These are phyloP conservation scores for Datisca glomerata DNA, from an alignment of 306 rosid species.

Conservation along the genomic window DNA sequence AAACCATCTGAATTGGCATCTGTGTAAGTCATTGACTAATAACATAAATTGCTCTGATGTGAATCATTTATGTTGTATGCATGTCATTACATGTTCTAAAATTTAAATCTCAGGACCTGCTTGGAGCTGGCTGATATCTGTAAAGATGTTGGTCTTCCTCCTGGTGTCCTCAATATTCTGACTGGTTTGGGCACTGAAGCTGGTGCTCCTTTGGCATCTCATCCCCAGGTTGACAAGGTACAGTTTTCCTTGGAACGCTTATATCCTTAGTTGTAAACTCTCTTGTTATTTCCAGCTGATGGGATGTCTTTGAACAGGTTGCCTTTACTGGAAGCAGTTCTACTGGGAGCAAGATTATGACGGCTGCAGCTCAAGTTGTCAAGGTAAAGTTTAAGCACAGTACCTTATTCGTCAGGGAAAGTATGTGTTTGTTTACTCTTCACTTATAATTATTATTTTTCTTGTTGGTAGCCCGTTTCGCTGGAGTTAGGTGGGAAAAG, in stretches of 20 bases:
- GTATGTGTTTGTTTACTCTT: neutral
- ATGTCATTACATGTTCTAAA: conserved; percentile 4
- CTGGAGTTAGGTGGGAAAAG: conserved; percentile 97
- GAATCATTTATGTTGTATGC: conserved; percentile 4
- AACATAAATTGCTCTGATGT: conserved; percentile 11
- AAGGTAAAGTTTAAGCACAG: conserved; percentile 39
- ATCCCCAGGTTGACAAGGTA: conserved; percentile 94
- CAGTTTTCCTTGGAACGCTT: neutral
- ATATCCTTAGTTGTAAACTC: neutral
- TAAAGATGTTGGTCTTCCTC: conserved; percentile 76
- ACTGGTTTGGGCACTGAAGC: conserved; percentile 94
- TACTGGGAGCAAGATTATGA: conserved; percentile 88
- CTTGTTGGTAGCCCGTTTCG: conserved; percentile 76
- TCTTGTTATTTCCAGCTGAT: neutral
- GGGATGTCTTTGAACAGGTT: conserved; percentile 32
- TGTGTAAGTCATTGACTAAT: conserved; percentile 39
- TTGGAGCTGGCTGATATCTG: conserved; percentile 76
- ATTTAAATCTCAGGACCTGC: conserved; percentile 48
- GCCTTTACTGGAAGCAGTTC: conserved; percentile 92
- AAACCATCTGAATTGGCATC: conserved; percentile 97
- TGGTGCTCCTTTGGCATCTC: conserved; percentile 90
- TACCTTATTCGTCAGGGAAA: neutral
- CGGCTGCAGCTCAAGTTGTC: conserved; percentile 75
- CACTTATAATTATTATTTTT: conserved; percentile 6
- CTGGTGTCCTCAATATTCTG: conserved; percentile 68